Evolutionary conservation across 2,329 filamentous ascomycete species (phyloP).

Genomic region (Chalaropsis thielavioides): DNA sequence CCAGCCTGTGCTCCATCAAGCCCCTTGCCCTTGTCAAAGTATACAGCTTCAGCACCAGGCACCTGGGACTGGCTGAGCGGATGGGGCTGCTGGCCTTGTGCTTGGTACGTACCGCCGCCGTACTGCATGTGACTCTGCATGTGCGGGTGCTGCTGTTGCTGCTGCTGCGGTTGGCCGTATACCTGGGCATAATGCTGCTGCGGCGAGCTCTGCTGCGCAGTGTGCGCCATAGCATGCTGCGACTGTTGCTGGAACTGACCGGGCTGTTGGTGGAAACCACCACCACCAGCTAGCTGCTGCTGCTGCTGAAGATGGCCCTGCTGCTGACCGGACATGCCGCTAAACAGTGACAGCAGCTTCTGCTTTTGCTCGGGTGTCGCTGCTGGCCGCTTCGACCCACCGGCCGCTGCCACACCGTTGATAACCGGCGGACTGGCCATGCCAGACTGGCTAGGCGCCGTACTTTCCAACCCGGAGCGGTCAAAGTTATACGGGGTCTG

Average conservation of each 20-base stretch:
- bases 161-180: slow-evolving; percentile 10
- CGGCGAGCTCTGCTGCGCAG: slow-evolving; percentile 11
- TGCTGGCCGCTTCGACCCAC: slow-evolving; percentile 24
- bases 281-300: not conserved
- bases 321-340: slow-evolving; percentile 30
- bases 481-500: slow-evolving; percentile 18
- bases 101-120: slow-evolving; percentile 12
- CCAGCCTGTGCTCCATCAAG: not conserved
- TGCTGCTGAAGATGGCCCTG: not conserved
- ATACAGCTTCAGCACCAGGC: slow-evolving; percentile 5
- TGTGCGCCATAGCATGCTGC: slow-evolving; percentile 3
- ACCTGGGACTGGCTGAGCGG: slow-evolving; percentile 16
- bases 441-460: slow-evolving; percentile 18
- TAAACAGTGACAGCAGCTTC: slow-evolving; percentile 47
- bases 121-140: slow-evolving; percentile 7
- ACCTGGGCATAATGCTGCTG: slow-evolving; percentile 13
- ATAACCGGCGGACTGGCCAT: slow-evolving; percentile 22
- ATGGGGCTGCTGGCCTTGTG: slow-evolving; percentile 11
- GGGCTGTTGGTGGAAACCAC: not conserved
- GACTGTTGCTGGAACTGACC: slow-evolving; percentile 8
- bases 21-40: not conserved
- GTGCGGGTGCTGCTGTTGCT: slow-evolving; percentile 5
- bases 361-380: slow-evolving; percentile 30
- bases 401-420: slow-evolving; percentile 23
- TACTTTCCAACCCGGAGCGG: slow-evolving; percentile 13